A percentile compares a stretch with the other conserved stretches of the same genome.
These are phyloP conservation scores for Solanum megistacrolobum DNA, from an alignment of 257 asterid genomes.

Conservation along the genomic window DNA sequence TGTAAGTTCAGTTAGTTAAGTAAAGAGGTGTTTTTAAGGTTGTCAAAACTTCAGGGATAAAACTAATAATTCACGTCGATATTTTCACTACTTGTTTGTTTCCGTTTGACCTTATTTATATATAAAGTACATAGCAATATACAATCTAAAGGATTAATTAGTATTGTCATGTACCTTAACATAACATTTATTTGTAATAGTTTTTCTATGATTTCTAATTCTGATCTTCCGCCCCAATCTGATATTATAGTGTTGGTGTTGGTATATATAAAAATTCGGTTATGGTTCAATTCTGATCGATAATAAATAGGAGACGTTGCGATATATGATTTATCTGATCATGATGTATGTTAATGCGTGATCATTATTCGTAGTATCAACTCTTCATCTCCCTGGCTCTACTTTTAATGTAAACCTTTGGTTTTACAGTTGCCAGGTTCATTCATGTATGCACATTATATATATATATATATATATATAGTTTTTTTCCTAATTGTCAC, in stretches of 20 bases:
- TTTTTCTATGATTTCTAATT: background rate
- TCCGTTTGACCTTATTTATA: too few species aligned
- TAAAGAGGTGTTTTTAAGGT: too few species aligned
- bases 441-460: background rate
- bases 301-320: background rate
- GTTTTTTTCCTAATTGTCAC: background rate
- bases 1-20: too few species aligned
- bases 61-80: fast-evolving
- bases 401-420: background rate
- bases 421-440: background rate
- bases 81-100: background rate
- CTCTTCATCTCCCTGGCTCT: background rate
- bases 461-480: background rate
- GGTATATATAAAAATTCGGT: background rate
- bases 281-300: background rate
- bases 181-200: too few species aligned
- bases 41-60: too few species aligned
- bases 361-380: background rate
- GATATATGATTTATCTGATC: background rate
- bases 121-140: background rate
- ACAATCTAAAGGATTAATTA: too few species aligned
- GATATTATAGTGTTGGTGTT: background rate
- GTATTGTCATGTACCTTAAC: too few species aligned
- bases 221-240: background rate
- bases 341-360: background rate